These are phyloP conservation scores for Sporothrix phasma DNA, from an alignment of 2,329 filamentous ascomycete genomes.

Conservation along the genomic window DNA sequence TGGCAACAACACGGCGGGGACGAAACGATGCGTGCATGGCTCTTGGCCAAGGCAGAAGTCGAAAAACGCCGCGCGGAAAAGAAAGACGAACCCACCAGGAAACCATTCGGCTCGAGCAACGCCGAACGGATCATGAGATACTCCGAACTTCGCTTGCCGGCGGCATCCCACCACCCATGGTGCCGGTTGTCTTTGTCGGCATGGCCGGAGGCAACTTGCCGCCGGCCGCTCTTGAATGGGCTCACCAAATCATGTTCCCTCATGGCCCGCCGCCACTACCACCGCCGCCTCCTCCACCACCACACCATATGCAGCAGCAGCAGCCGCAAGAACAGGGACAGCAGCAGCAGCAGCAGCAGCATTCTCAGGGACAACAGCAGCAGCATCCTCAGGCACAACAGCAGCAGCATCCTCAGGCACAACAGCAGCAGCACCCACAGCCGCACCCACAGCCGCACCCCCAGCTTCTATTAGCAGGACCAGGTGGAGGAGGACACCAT, in stretches of 20 bases:
- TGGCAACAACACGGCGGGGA: constrained; percentile 47
- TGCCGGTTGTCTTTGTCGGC: constrained; percentile 65
- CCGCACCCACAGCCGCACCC: constrained; percentile 21
- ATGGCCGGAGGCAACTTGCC: constrained; percentile 55
- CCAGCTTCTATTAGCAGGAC: not conserved
- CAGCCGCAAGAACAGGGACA: constrained; percentile 44
- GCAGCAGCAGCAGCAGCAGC: constrained; percentile 22
- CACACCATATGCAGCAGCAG: constrained; percentile 28
- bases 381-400: no score
- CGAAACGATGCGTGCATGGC: constrained; percentile 62
- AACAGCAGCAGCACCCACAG: constrained; percentile 11
- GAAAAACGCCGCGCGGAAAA: constrained; percentile 63
- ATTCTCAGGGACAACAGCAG: no score
- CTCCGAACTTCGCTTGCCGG: constrained; percentile 56
- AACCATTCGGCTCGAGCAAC: constrained; percentile 57
- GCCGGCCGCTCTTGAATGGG: constrained; percentile 54
- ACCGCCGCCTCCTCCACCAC: not conserved
- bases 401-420: constrained; percentile 22
- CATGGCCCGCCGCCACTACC: constrained; percentile 26
- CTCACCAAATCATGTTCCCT: constrained; percentile 51
- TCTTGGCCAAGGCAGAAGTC: constrained; percentile 62
- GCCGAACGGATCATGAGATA: constrained; percentile 64
- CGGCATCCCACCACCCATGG: constrained; percentile 63
- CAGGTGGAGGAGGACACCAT: not conserved
- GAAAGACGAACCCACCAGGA: constrained; percentile 61